phyloP scores from a whole-genome alignment of 805 yeast species.

The Ogataea thermomethanolica region DNA sequence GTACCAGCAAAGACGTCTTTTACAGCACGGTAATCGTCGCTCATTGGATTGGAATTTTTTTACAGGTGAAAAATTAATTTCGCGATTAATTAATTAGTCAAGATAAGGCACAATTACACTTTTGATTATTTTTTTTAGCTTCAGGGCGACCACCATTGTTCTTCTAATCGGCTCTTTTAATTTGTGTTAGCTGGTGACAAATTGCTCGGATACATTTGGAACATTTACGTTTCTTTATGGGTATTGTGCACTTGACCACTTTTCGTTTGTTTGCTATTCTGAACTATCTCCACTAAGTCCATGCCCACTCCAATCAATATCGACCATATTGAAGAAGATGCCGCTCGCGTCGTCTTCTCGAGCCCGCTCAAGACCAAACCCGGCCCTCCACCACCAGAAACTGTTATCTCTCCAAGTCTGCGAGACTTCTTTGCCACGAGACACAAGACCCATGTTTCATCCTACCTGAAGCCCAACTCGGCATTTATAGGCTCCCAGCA shows the following conservation, averaged over 20 bases:
- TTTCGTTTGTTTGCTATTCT: not conserved
- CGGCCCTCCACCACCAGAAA: conserved; percentile 1
- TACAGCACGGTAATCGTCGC: conserved; percentile 39
- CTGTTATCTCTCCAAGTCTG: conserved; percentile 1
- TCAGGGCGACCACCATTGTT: too few relatives aligned
- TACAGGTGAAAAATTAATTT: conserved; percentile 7
- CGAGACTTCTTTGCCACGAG: conserved; percentile 20
- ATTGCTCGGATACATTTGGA: too few relatives aligned
- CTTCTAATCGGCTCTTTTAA: too few relatives aligned
- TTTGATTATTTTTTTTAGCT: too few relatives aligned
- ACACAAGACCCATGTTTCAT: conserved; percentile 23
- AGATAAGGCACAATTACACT: conserved; percentile 3
- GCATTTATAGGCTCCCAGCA: conserved; percentile 66
- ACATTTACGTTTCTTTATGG: too few relatives aligned
- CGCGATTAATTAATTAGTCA: not conserved
- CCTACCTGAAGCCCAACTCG: conserved; percentile 59
- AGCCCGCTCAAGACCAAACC: conserved; percentile 2
- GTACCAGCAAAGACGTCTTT: conserved; percentile 91
- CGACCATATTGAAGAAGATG: not conserved
- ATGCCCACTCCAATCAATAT: conserved; percentile 10
- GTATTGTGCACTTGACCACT: too few relatives aligned
- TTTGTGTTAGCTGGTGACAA: too few relatives aligned
- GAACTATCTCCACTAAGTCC: conserved; percentile 9
- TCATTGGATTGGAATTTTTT: not conserved
- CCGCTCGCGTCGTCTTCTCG: not conserved